Percentiles rank a stretch among this genome's conserved stretches.
Conservation (phyloP, 441 rosid genomes). For the Brassica balearica region DNA sequence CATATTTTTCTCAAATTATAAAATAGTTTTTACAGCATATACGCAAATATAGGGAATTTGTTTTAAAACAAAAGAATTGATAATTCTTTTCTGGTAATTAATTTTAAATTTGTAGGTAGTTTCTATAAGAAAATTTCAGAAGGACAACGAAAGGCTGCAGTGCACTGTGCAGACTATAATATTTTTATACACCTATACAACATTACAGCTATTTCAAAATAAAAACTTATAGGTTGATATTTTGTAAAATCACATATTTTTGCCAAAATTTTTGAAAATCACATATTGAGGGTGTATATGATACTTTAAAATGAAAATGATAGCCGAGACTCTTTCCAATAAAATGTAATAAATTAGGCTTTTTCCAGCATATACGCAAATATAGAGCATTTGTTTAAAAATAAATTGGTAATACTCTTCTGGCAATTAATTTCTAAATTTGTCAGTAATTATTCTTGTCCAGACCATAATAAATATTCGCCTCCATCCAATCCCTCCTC, state of each 20-base stretch:
- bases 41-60: neutral
- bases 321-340: neutral
- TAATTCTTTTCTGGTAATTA: slow-evolving; percentile 27
- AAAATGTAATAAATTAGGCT: neutral
- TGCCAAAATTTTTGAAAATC: too few relatives aligned
- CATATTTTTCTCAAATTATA: neutral
- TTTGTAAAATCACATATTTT: too few relatives aligned
- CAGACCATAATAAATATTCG: slow-evolving; percentile 39
- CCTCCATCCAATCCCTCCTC: slow-evolving; percentile 27
- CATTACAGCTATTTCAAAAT: neutral
- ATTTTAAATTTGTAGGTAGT: slow-evolving; percentile 14
- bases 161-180: neutral
- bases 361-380: slow-evolving; percentile 2
- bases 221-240: too few relatives aligned
- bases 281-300: neutral
- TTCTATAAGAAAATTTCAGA: too few relatives aligned
- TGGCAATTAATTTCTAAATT: slow-evolving; percentile 37
- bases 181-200: neutral
- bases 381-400: slow-evolving; percentile 13
- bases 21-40: neutral
- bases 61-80: slow-evolving; percentile 14
- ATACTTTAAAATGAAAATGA: slow-evolving; percentile 31
- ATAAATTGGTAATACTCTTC: slow-evolving; percentile 18
- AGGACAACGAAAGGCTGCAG: neutral
- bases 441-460: slow-evolving; percentile 42